Percentiles rank a stretch among this genome's conserved stretches.
Conservation (phyloP, 2,329 filamentous ascomycete species). For the Fusarium illudens region DNA sequence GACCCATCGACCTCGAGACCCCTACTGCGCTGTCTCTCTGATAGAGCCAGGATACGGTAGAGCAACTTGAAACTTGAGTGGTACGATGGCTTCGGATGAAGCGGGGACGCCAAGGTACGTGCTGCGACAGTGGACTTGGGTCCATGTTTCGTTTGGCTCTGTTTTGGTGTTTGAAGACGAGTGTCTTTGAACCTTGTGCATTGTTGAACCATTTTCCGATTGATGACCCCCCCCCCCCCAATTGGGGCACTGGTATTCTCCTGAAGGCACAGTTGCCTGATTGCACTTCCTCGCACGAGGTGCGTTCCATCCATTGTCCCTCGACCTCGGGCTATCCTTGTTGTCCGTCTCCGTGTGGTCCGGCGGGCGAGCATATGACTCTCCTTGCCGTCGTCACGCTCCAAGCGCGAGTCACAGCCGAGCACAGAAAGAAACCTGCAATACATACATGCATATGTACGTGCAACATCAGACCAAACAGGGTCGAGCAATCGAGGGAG, state of each 20-base stretch:
- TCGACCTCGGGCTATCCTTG: not conserved
- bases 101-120: conserved; percentile 33
- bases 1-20: conserved; percentile 8
- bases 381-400: not conserved
- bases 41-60: not conserved
- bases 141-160: conserved; percentile 29
- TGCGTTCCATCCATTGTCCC: too few relatives aligned
- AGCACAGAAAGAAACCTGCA: not conserved
- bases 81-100: conserved; percentile 38
- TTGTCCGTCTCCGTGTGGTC: conserved; percentile 7
- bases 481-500: not conserved
- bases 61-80: conserved; percentile 31
- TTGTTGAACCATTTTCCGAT: not conserved
- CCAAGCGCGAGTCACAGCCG: not conserved
- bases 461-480: not conserved
- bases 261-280: not conserved
- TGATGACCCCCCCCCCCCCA: not conserved
- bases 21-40: conserved; percentile 2
- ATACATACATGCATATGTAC: not conserved
- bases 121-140: conserved; percentile 8
- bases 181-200: not conserved
- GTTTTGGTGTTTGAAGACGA: conserved; percentile 8
- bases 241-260: not conserved
- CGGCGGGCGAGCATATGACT: conserved; percentile 19
- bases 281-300: not conserved